Base-by-base conservation (phyloP, 139 green algal genomes). In the Trebouxia sp. region DNA sequence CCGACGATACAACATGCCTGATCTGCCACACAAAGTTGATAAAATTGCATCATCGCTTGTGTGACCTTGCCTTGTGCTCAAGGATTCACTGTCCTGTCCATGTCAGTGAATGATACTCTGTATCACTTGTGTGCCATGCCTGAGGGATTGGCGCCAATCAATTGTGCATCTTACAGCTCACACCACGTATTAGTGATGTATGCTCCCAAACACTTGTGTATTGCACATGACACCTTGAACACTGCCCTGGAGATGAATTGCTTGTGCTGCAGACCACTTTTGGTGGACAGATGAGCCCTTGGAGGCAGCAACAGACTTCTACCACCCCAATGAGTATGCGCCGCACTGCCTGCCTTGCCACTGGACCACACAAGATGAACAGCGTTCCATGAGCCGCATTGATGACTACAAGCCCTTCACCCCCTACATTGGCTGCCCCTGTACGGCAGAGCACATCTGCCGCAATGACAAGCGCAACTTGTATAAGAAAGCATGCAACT, bases 401-500 rank as follows among this genome's bases (percentile, higher is more conserved):
- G 32, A 43, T 32, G 42, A n/a, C 26, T 43, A 43, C 17, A 8
- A 42, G 62, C 62, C 62, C 62, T 76, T 76, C 39, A 17, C 39
- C 17, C 67, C 67, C 8, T 53, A 50, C 39, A 24, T 30, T 24
- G 67, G 39, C 2, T 84, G 55, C 58, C 80, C 81, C 20, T 78
- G 62, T 43, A 78, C 56, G 43, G 32, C 58, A 20, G 79, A 83
- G 15, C 41, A 41, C 48, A 90, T 84, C 87, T 90, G 85, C 26
- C 62, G 26, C 14, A 14, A 22, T 26, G 22, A 80, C 22, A 38
- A 38, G 26, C 50, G 67, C 5, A 2, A 11, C 9, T 26, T 76
- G 1, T 53, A 39, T 3, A 1, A 76, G 20, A 37, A 28, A 0
- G 5, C 67, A 20, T 76, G 67, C 20, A 20, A 76, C 41, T 28